Percentiles rank a stretch among this genome's conserved stretches.
Conservation (phyloP, 2,329 filamentous ascomycete genomes). For the Xylariaceae sp. region DNA sequence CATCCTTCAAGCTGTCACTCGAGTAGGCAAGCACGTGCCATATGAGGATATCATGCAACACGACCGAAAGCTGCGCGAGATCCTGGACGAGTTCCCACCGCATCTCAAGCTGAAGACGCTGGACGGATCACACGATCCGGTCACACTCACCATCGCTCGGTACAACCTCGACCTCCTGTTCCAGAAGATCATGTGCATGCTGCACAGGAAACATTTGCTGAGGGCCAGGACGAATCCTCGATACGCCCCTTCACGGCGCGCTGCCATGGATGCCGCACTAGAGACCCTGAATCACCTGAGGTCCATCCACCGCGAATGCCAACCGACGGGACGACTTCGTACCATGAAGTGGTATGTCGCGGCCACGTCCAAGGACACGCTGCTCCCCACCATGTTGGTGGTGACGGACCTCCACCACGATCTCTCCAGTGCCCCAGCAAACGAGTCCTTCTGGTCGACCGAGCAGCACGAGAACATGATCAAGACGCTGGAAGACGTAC, state of each 20-base stretch:
- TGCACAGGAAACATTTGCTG: conserved; percentile 84
- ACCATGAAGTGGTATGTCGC: conserved; percentile 74
- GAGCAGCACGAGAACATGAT: conserved; percentile 71
- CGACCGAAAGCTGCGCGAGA: conserved; percentile 55
- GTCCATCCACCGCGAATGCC: conserved; percentile 68
- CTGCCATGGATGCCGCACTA: conserved; percentile 81
- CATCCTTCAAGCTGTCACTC: conserved; percentile 61
- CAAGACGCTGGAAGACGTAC: conserved; percentile 63
- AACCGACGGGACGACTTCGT: conserved; percentile 64
- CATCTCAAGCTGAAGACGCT: conserved; percentile 72
- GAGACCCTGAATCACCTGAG: conserved; percentile 73
- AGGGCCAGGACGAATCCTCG: conserved; percentile 71
- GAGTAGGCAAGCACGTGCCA: conserved; percentile 48
- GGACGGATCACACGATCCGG: conserved; percentile 71
- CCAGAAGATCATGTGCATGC: conserved; percentile 79
- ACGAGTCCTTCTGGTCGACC: conserved; percentile 48
- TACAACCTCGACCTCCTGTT: conserved; percentile 81
- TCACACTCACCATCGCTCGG: conserved; percentile 79
- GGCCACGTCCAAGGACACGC: conserved; percentile 75
- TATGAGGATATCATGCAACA: conserved; percentile 62
- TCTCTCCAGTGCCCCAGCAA: conserved; percentile 38
- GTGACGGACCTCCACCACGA: conserved; percentile 76
- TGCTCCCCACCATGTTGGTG: conserved; percentile 79
- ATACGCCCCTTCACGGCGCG: conserved; percentile 77
- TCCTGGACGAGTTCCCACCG: conserved; percentile 65